A percentile compares a stretch with the other conserved stretches of the same genome.
Evolutionary conservation across 2,329 filamentous ascomycete genomes (phyloP).

Genomic region (Neonectria ditissima): DNA sequence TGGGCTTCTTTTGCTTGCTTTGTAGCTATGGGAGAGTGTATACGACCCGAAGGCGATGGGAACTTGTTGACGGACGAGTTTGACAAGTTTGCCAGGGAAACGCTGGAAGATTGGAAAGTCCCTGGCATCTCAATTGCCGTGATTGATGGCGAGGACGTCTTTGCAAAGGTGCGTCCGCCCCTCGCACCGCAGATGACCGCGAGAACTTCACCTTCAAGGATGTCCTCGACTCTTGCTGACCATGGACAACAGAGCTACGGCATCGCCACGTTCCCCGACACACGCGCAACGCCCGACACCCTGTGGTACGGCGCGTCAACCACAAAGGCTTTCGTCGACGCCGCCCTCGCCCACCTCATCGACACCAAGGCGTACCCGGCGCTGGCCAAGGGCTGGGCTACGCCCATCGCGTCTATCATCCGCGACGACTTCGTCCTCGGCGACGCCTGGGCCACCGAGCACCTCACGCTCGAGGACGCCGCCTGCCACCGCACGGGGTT

Average conservation of each 20-base stretch:
- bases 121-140: slow-evolving; percentile 46
- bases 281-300: slow-evolving; percentile 57
- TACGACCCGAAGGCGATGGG: background rate
- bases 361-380: slow-evolving; percentile 52
- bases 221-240: slow-evolving; percentile 3
- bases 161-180: slow-evolving; percentile 36
- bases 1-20: background rate
- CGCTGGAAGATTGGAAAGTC: slow-evolving; percentile 43
- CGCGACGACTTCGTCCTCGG: slow-evolving; percentile 64
- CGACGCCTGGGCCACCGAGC: slow-evolving; percentile 58
- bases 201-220: background rate
- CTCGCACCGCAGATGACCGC: no score
- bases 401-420: slow-evolving; percentile 59
- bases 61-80: slow-evolving; percentile 22
- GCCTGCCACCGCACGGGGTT: slow-evolving; percentile 65
- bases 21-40: slow-evolving; percentile 1
- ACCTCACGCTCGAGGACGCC: slow-evolving; percentile 66
- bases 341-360: slow-evolving; percentile 62
- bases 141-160: slow-evolving; percentile 42
- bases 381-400: slow-evolving; percentile 57
- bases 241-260: slow-evolving; percentile 44
- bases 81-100: slow-evolving; percentile 16
- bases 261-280: slow-evolving; percentile 50
- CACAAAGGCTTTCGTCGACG: slow-evolving; percentile 67
- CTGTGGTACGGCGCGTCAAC: slow-evolving; percentile 68